Percentiles rank a stretch among this genome's conserved stretches.
Evolutionary conservation across 2,329 filamentous ascomycete genomes (phyloP).

Genomic region (Hypocreales sp.): DNA sequence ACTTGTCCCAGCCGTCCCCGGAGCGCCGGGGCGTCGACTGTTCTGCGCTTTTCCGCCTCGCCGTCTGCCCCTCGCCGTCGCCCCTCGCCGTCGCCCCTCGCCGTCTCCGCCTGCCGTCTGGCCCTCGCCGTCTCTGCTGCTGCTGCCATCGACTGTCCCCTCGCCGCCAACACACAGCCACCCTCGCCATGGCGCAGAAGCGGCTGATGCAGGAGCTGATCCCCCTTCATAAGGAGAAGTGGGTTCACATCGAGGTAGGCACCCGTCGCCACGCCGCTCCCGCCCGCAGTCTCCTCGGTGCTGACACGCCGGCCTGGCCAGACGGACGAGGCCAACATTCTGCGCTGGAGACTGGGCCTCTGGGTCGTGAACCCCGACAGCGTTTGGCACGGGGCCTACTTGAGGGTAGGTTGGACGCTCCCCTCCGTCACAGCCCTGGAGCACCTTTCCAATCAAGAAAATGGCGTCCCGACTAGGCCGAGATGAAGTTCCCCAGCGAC

Average conservation of each 20-base stretch:
- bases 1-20: no score
- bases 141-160: background rate
- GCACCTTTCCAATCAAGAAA: no score
- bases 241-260: constrained; percentile 73
- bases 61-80: no score
- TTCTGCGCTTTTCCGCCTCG: no score
- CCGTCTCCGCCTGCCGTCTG: no score
- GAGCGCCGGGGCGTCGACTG: no score
- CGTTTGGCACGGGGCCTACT: constrained; percentile 83
- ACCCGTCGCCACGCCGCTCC: background rate
- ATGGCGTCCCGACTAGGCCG: no score
- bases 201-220: constrained; percentile 84
- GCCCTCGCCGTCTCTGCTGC: no score
- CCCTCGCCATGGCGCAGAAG: constrained; percentile 40
- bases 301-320: constrained; percentile 16
- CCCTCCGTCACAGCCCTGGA: background rate
- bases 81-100: no score
- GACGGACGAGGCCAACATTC: constrained; percentile 68
- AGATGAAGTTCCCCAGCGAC: constrained; percentile 75
- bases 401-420: constrained; percentile 38
- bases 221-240: constrained; percentile 72
- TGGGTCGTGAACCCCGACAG: constrained; percentile 90
- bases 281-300: background rate
- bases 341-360: constrained; percentile 75
- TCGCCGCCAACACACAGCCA: background rate